Conservation (phyloP, 495 filamentous ascomycete species). For the Penicillium mononematosum region DNA sequence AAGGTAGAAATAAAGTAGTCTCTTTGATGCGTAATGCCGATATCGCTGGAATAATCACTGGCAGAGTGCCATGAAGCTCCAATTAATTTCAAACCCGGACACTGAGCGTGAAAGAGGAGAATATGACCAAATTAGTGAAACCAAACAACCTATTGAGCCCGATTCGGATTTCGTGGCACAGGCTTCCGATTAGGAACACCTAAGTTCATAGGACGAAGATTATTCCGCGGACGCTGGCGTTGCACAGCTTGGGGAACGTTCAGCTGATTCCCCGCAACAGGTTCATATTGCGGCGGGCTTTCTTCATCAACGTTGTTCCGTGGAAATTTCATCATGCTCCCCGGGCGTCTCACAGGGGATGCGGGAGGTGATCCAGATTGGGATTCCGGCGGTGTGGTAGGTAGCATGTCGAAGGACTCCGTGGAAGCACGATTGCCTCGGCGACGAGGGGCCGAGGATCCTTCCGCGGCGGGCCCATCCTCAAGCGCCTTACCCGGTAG, state of each 20-base stretch:
- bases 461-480: conserved; percentile 21
- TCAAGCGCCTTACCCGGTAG: conserved; percentile 31
- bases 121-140: background rate
- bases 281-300: conserved; percentile 41
- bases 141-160: background rate
- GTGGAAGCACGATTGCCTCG: conserved; percentile 36
- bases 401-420: conserved; percentile 51
- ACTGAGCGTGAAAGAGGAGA: background rate
- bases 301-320: conserved; percentile 34
- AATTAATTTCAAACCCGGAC: background rate
- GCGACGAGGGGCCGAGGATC: conserved; percentile 23
- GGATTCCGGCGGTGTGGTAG: conserved; percentile 43
- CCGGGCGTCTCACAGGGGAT: conserved; percentile 38
- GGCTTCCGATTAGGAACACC: conserved; percentile 45
- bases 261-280: conserved; percentile 26
- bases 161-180: conserved; percentile 34
- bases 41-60: background rate
- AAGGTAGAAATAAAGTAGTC: background rate
- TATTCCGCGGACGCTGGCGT: conserved; percentile 24
- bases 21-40: background rate
- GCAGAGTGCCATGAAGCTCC: background rate
- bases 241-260: conserved; percentile 15
- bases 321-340: conserved; percentile 40
- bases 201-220: conserved; percentile 37
- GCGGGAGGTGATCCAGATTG: conserved; percentile 38